These are phyloP conservation scores for Helicostylum pulchrum DNA, from an alignment of 192 early-diverging fungal genomes.

Conservation along the genomic window DNA sequence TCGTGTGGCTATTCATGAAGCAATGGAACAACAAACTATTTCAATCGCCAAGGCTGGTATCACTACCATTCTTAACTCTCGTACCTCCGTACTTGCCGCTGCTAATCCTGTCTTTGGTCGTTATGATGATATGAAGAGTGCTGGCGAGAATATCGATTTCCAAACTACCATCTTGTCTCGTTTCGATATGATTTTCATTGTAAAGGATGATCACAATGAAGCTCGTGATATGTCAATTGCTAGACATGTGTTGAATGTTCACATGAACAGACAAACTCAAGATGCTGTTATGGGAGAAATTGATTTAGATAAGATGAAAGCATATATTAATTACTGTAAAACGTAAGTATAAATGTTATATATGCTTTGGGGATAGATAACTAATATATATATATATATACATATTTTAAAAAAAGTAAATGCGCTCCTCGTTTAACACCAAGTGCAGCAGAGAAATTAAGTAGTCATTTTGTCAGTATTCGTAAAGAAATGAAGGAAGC, in stretches of 20 bases:
- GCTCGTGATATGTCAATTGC: slow-evolving; percentile 89
- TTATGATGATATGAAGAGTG: slow-evolving; percentile 97
- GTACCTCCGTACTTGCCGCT: slow-evolving; percentile 95
- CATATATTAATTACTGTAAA: slow-evolving; percentile 96
- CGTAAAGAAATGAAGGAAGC: slow-evolving; percentile 78
- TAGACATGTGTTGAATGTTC: slow-evolving; percentile 91
- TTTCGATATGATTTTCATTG: slow-evolving; percentile 99
- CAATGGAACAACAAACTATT: slow-evolving; percentile 99
- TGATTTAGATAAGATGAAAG: slow-evolving; percentile 91
- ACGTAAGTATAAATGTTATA: slow-evolving; percentile 38
- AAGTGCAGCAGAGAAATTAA: slow-evolving; percentile 90
- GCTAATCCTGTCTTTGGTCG: slow-evolving; percentile 98
- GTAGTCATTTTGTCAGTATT: slow-evolving; percentile 91
- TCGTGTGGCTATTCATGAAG: slow-evolving; percentile 99
- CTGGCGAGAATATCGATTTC: slow-evolving; percentile 99
- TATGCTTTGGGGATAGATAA: background rate
- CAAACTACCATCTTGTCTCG: slow-evolving; percentile 99
- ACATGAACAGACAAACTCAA: slow-evolving; percentile 73
- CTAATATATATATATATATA: no score
- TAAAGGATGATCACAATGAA: slow-evolving; percentile 96
- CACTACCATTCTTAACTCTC: slow-evolving; percentile 96
- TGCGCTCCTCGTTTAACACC: slow-evolving; percentile 89
- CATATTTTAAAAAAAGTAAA: slow-evolving; percentile 63
- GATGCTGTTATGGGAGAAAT: slow-evolving; percentile 77
- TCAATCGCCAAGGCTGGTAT: slow-evolving; percentile 99